Evolutionary conservation across 1,284 basidiomycete genomes (phyloP).

Genomic region (Agroathelia rolfsii): DNA sequence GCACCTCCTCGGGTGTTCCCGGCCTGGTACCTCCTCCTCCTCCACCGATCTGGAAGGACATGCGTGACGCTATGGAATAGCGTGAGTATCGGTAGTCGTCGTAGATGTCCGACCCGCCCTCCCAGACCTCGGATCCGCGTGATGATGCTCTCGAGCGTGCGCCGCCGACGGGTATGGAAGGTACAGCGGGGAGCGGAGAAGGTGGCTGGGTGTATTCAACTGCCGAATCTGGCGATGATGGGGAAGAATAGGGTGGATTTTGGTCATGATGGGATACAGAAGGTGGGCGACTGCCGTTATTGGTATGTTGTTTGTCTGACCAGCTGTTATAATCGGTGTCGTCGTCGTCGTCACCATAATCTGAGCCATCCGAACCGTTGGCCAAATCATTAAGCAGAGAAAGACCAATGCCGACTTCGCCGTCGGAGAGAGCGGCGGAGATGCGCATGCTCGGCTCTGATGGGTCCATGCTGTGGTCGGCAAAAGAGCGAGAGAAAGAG

Average conservation of each 20-base stretch:
- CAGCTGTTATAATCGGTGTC: slow-evolving; percentile 19
- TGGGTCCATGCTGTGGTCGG: slow-evolving; percentile 8
- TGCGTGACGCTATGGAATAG: slow-evolving; percentile 38
- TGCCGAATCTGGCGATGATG: no score
- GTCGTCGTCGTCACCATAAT: slow-evolving; percentile 22
- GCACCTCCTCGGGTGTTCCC: slow-evolving; percentile 21
- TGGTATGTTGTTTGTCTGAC: no score
- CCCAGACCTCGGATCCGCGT: slow-evolving; percentile 45
- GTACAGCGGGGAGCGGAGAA: no score
- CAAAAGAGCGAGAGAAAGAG: no score
- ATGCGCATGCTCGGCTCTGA: slow-evolving; percentile 19
- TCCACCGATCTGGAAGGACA: slow-evolving; percentile 17
- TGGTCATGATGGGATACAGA: no score
- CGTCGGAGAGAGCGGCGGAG: slow-evolving; percentile 35
- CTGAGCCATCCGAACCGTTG: slow-evolving; percentile 14
- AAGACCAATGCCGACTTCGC: slow-evolving; percentile 57
- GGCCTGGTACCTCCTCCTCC: slow-evolving; percentile 17
- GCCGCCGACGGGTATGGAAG: no score
- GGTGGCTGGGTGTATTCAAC: no score
- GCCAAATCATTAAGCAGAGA: slow-evolving; percentile 49
- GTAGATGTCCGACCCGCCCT: slow-evolving; percentile 58
- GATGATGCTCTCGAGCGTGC: no score
- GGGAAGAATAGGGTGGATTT: no score
- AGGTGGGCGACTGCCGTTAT: no score
- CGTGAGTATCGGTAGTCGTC: slow-evolving; percentile 68